Base-by-base conservation (phyloP, 768 basidiomycete species). In the Sarcomyxa edulis region DNA sequence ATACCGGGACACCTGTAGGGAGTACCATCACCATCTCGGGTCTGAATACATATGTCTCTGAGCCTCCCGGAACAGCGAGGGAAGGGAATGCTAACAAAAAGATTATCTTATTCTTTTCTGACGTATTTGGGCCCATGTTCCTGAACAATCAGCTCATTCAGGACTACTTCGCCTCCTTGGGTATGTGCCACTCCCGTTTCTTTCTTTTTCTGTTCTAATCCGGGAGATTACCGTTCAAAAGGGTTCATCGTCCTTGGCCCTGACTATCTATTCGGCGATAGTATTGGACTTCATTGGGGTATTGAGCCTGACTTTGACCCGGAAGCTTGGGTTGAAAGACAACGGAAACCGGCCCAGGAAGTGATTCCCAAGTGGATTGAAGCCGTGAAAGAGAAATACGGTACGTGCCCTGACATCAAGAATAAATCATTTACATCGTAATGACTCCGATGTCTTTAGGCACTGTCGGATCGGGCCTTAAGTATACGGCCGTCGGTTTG, bases 181-280 rank as follows among this genome's bases (percentile, higher is more conserved):
- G 81, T 82, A 39, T 2, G 59, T 36, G 4, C n/a, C n/a, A n/a
- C n/a, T 9, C 10, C 10, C 8, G 6, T 24, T 26, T 42, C 15
- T 6, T 26, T 10, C 16, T 9, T 25, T 20, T 21, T 25, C 16
- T 12, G 16, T 6, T n/a, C 9, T 7, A 11, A 22, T 37, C 18
- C 39, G 39, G 27, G 22, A 15, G 9, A 4, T 31, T 23, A 26
- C 9, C 7, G 10, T 10, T 22, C 18, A 16, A 24, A 8, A 81
- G 80, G 80, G 1, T 82, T 71, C 49, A 56, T 64, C 31, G 78
- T 82, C 4, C 53, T 81, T 4, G 78, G 76, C 2, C 55, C 73
- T 27, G 81, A 83, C 44, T 82, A 79, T 54, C 80, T 84, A 55
- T 66, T 78, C 35, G 77, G 80, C 6, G 76, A 81, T 37, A 61